A percentile compares a stretch with the other conserved stretches of the same genome.
phyloP scores from a whole-genome alignment of 331 rosid species.

The Acacia pycnantha region DNA sequence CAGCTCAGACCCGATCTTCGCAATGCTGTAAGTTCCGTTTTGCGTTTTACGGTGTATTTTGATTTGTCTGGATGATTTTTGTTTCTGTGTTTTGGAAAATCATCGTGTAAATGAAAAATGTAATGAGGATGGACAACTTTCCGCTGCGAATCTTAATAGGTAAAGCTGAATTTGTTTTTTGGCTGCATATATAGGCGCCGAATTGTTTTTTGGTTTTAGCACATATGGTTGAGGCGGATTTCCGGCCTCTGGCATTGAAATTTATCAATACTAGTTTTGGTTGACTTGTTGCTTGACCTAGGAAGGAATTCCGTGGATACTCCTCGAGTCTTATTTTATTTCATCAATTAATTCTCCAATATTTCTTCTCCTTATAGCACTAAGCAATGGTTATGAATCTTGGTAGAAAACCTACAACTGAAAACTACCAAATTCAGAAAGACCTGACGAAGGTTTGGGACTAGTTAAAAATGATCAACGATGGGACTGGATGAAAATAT shows the following conservation, averaged over 20 bases:
- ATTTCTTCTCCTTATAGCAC: background rate
- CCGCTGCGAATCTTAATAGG: background rate
- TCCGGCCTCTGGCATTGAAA: background rate
- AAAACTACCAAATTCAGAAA: background rate
- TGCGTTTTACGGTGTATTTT: background rate
- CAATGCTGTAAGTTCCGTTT: conserved; percentile 67
- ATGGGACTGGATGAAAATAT: background rate
- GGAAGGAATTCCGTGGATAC: background rate
- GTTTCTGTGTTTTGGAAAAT: background rate
- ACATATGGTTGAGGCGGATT: background rate
- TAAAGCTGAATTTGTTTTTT: background rate
- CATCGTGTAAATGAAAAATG: background rate
- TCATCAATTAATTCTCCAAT: background rate
- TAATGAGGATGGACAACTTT: background rate
- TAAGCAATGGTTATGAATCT: background rate
- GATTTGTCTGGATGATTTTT: background rate
- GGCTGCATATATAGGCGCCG: background rate
- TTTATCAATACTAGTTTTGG: background rate
- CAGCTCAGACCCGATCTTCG: conserved; percentile 85
- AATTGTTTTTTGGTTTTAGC: background rate
- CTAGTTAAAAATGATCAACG: background rate
- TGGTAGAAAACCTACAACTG: background rate
- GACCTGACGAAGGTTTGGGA: background rate
- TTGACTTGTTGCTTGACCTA: background rate
- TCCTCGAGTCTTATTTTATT: background rate